phyloP scores from a whole-genome alignment of 345 rosid species.

The Citrus unshiu region DNA sequence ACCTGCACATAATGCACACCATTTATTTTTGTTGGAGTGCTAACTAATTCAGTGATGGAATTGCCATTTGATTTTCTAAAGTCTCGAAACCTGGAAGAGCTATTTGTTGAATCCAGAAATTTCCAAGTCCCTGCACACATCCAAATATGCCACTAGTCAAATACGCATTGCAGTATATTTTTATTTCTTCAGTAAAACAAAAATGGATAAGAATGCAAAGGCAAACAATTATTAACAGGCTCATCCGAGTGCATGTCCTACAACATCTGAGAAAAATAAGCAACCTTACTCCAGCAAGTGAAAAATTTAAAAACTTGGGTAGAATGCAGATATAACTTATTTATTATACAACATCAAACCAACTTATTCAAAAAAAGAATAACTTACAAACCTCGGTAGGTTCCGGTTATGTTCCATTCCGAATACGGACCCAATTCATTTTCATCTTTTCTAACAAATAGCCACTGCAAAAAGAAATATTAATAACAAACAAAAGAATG shows the following conservation, averaged over 20 bases:
- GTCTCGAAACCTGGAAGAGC: constrained; percentile 83
- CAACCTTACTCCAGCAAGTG: neutral
- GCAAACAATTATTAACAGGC: neutral
- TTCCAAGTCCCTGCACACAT: constrained; percentile 74
- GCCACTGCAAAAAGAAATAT: constrained; percentile 62
- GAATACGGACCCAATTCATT: constrained; percentile 62
- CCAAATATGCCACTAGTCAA: constrained; percentile 9
- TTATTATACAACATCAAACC: neutral
- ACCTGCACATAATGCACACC: constrained; percentile 99
- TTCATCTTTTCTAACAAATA: constrained; percentile 59
- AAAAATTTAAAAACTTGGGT: neutral
- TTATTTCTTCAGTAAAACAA: neutral
- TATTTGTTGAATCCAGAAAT: constrained; percentile 69
- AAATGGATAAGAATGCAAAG: neutral
- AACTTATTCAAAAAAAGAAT: neutral
- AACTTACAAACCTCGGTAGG: constrained; percentile 75
- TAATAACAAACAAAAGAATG: constrained; percentile 12
- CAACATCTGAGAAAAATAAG: neutral
- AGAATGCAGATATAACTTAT: neutral
- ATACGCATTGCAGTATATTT: constrained; percentile 4
- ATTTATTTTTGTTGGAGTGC: constrained; percentile 79
- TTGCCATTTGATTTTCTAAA: constrained; percentile 72
- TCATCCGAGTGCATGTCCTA: neutral
- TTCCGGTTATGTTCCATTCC: constrained; percentile 97
- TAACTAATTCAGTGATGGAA: constrained; percentile 78